Conservation (phyloP, 108 stramenopile species). For the Skeletonema costatum region DNA sequence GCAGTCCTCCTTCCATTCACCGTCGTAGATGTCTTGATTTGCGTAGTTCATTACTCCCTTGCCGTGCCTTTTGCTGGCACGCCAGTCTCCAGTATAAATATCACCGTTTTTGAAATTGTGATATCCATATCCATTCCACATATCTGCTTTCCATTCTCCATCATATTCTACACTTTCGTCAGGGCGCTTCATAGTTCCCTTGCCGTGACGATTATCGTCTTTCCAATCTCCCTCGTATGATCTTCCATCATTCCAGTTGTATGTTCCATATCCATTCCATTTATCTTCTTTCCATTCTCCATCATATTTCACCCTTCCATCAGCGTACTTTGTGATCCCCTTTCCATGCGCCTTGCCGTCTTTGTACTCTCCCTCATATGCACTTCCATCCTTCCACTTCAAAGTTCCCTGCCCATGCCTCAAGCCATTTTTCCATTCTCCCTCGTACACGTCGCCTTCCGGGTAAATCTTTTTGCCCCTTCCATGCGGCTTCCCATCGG, state of each 20-base stretch:
- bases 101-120: constrained; percentile 45
- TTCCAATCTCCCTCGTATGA: constrained; percentile 69
- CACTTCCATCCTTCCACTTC: constrained; percentile 51
- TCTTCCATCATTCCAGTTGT: too few relatives aligned
- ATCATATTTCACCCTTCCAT: constrained; percentile 51
- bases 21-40: constrained; percentile 7
- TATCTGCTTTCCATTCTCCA: constrained; percentile 58
- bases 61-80: constrained; percentile 21
- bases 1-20: background rate
- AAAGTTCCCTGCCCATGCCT: constrained; percentile 15
- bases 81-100: constrained; percentile 66
- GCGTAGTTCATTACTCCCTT: constrained; percentile 52
- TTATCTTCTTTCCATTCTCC: too few relatives aligned
- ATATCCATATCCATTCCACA: constrained; percentile 49
- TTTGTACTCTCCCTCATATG: constrained; percentile 63
- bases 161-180: constrained; percentile 64
- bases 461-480: too few relatives aligned
- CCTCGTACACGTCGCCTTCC: background rate
- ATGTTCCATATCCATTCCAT: too few relatives aligned
- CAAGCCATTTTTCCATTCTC: constrained; percentile 32
- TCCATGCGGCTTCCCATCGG: too few relatives aligned
- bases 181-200: constrained; percentile 69
- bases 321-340: constrained; percentile 60
- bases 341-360: constrained; percentile 66
- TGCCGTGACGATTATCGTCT: constrained; percentile 77